phyloP scores from a whole-genome alignment of 2,329 filamentous ascomycete genomes.

The Xylariaceae sp. region DNA sequence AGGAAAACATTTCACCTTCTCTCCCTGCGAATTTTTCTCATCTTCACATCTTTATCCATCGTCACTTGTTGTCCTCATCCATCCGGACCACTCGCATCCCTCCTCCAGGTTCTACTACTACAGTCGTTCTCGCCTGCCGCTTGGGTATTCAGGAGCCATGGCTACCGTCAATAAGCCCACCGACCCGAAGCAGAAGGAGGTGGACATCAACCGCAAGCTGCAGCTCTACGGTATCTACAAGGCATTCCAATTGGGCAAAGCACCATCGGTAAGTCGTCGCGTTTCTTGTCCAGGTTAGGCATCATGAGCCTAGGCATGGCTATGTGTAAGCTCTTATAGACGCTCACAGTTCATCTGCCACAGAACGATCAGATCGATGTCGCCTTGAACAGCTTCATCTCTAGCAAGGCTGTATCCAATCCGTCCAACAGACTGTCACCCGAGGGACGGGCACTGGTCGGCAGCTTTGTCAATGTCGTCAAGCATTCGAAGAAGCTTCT shows the following conservation, averaged over 20 bases:
- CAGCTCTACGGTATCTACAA: slow-evolving; percentile 86
- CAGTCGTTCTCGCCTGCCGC: neutral
- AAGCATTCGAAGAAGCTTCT: slow-evolving; percentile 74
- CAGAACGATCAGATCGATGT: slow-evolving; percentile 95
- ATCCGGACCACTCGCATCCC: neutral
- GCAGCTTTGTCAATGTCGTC: slow-evolving; percentile 73
- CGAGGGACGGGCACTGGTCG: slow-evolving; percentile 75
- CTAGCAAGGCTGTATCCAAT: slow-evolving; percentile 61
- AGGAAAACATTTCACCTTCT: neutral
- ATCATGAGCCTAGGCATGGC: neutral
- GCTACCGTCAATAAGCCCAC: slow-evolving; percentile 65
- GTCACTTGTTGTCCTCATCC: neutral
- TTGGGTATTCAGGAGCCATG: slow-evolving; percentile 21
- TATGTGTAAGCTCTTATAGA: neutral
- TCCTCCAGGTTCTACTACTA: neutral
- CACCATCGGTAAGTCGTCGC: slow-evolving; percentile 64
- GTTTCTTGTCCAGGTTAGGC: slow-evolving; percentile 16
- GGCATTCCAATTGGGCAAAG: slow-evolving; percentile 85
- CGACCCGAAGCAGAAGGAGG: slow-evolving; percentile 70
- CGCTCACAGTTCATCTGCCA: slow-evolving; percentile 12
- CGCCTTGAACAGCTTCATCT: slow-evolving; percentile 81
- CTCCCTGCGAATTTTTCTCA: neutral
- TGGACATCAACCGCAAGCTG: slow-evolving; percentile 86
- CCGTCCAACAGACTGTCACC: slow-evolving; percentile 73
- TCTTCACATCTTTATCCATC: slow-evolving; percentile 3